Evolutionary conservation across 2,329 filamentous ascomycete genomes (phyloP).

Genomic region (Cladophialophora exuberans): DNA sequence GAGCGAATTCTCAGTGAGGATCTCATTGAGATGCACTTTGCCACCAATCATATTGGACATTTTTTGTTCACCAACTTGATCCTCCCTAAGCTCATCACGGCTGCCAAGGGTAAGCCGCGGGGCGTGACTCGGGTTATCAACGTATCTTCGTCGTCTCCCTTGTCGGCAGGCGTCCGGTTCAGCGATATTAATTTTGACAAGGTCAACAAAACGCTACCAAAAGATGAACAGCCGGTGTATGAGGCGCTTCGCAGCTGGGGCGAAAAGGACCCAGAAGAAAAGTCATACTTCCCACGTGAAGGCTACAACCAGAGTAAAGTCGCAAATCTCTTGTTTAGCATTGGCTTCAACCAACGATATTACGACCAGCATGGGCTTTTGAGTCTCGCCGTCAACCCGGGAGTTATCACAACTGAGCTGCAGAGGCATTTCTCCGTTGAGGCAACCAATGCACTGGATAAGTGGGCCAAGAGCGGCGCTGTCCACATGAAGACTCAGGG

Average conservation of each 20-base stretch:
- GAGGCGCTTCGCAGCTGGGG: neutral
- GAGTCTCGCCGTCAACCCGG: conserved; percentile 47
- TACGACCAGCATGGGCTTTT: conserved; percentile 36
- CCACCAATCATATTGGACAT: conserved; percentile 43
- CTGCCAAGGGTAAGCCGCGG: conserved; percentile 13
- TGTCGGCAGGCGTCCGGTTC: conserved; percentile 38
- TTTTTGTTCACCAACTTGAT: conserved; percentile 45
- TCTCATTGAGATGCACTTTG: conserved; percentile 44
- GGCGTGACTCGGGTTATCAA: conserved; percentile 34
- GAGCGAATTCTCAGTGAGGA: conserved; percentile 35
- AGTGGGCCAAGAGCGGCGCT: conserved; percentile 15
- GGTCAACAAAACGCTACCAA: conserved; percentile 23
- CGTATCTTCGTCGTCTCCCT: conserved; percentile 34
- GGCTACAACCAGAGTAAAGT: conserved; percentile 53
- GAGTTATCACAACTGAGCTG: conserved; percentile 26
- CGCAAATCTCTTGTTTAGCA: conserved; percentile 49
- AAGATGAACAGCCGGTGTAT: conserved; percentile 20
- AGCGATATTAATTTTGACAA: conserved; percentile 40
- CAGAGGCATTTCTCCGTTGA: conserved; percentile 33
- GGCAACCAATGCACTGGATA: conserved; percentile 27
- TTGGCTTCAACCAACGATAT: conserved; percentile 38
- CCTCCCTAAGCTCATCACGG: conserved; percentile 40
- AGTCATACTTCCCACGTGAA: conserved; percentile 40
- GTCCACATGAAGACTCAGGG: conserved; percentile 38
- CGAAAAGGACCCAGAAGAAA: neutral